Base-by-base conservation (phyloP, 139 green algal species). In the Limnomonas spitsbergensis region DNA sequence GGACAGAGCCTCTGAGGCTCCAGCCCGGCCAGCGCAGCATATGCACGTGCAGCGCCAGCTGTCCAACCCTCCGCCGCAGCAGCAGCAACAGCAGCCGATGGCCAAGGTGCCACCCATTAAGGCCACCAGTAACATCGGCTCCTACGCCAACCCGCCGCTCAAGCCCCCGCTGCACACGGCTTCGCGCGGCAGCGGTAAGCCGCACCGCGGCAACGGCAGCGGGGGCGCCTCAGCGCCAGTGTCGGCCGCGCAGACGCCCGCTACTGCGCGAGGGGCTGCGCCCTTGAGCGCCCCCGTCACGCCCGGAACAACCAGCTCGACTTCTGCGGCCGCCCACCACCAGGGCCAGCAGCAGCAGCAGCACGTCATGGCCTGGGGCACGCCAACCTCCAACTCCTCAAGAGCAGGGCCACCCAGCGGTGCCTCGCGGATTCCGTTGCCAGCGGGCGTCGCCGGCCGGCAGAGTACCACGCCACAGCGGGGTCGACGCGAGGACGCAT, bases 121-220 rank as follows among this genome's bases (percentile, higher is more conserved):
- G 69, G 37, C 69, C 66, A 7, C 66, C n/a, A 20, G 6, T 52
- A 76, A 76, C 69, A 76, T 76, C 14, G 69, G 69, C 9, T 76
- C 69, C 6, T 76, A 76, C 37, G 69, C 69, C 4, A 29, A 76
- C 26, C 34, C 69, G 53, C 31, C n/a, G 35, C 7, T 35, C 4
- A 29, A 76, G 35, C 69, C 69, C 29, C 61, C 26, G 61, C 20
- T 61, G 47, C 47, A 61, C 47, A 29, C 47, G 14, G 47, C 47
- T 61, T 14, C 47, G 14, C 47, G 47, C 14, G n/a, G n/a, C n/a
- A 61, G 20, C 20, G 47, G 47, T 14, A 61, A 61, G 47, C 47
- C 47, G 20, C 14, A 20, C 14, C 14, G 14, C 14, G 47, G 47
- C 20, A 61, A 14, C 20, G 47, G 14, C 14, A 61, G 47, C 47